Percentiles rank a stretch among this genome's conserved stretches.
Evolutionary conservation across 179 eudicot genomes (phyloP).

Genomic region (Beta lomatogona): DNA sequence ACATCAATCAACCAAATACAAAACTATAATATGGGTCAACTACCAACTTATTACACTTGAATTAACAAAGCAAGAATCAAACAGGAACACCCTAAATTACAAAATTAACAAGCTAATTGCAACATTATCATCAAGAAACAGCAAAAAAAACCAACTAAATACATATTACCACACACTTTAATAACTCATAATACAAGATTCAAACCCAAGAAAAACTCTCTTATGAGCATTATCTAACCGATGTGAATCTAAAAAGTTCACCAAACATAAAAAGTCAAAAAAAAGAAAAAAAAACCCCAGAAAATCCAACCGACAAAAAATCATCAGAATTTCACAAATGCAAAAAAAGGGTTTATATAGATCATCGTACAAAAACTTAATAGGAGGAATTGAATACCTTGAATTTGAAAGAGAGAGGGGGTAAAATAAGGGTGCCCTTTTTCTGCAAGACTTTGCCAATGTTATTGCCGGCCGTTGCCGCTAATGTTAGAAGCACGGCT

Average conservation of each 20-base stretch:
- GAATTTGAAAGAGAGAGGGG: slow-evolving; percentile 94
- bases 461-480: slow-evolving; percentile 95
- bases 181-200: background rate
- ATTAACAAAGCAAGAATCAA: background rate
- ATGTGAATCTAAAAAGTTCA: background rate
- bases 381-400: slow-evolving; percentile 43
- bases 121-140: background rate
- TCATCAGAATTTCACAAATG: background rate
- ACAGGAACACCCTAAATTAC: background rate
- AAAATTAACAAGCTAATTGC: background rate
- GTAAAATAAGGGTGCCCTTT: slow-evolving; percentile 93
- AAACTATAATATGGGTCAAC: background rate
- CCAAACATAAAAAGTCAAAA: background rate
- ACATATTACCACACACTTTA: no score
- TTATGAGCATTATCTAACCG: background rate
- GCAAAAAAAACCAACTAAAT: background rate
- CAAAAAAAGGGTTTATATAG: background rate
- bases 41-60: background rate
- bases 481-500: slow-evolving; percentile 74
- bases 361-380: background rate
- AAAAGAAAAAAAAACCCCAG: background rate
- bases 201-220: background rate
- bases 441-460: slow-evolving; percentile 97
- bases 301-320: background rate
- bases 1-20: background rate